Evolutionary conservation across 768 basidiomycete genomes (phyloP).

Genomic region (Floccularia luteovirens): DNA sequence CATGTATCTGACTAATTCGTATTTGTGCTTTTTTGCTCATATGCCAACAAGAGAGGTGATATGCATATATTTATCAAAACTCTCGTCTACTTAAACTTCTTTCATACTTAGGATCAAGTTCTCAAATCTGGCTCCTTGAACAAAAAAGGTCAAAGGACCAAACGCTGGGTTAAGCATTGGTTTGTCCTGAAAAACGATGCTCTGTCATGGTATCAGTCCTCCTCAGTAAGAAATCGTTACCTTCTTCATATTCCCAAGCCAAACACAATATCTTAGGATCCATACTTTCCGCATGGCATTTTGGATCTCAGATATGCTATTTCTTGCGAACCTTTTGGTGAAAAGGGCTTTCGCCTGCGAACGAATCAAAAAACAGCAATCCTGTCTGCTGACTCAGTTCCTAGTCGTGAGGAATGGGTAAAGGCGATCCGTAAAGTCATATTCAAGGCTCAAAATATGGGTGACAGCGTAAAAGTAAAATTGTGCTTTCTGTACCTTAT

Average conservation of each 20-base stretch:
- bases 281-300: constrained; percentile 96
- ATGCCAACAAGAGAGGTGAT: constrained; percentile 84
- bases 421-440: constrained; percentile 92
- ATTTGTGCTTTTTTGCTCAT: constrained; percentile 95
- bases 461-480: constrained; percentile 86
- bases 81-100: background rate
- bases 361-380: constrained; percentile 75
- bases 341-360: constrained; percentile 75
- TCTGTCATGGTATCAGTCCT: constrained; percentile 93
- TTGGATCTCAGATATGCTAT: constrained; percentile 93
- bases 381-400: constrained; percentile 70
- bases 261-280: constrained; percentile 51
- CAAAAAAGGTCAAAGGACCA: constrained; percentile 85
- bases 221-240: constrained; percentile 54
- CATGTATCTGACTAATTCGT: constrained; percentile 91
- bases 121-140: constrained; percentile 87
- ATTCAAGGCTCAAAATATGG: constrained; percentile 94
- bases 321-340: constrained; percentile 73
- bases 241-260: background rate
- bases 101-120: constrained; percentile 64
- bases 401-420: constrained; percentile 91
- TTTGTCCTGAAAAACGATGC: constrained; percentile 94
- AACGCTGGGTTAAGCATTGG: constrained; percentile 94
- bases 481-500: background rate
- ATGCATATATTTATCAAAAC: constrained; percentile 1